Evolutionary conservation across 2,329 filamentous ascomycete species (phyloP), one percentile per base, ranked within the genome.

Genomic region (Laburnicola sp.): DNA sequence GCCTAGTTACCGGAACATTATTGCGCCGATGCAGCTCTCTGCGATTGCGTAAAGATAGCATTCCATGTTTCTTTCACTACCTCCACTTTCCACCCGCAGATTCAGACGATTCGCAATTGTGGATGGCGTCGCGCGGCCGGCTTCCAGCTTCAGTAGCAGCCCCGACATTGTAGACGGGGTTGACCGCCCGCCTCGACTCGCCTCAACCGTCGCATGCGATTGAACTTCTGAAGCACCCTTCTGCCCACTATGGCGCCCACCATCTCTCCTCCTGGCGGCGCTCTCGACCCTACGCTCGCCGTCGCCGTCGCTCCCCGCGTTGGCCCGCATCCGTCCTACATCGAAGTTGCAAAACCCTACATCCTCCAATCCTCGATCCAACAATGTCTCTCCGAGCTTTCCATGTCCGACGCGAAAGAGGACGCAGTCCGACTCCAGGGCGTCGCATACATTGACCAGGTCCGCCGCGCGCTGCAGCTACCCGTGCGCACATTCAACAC

Each of bases 401-500:
- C 85, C 34, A 84, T 87, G 64, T 88, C 89, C 65, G 85, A 89
- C 45, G 84, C 88, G 32, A 86, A 88, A 50, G 92, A 97, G 71
- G 89, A 93, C 65, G 84, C 77, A 54, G 85, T 90, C 58, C 86
- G 93, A 45, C 76, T 97, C 38, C 90, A 94, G 65, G 94, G 93
- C 16, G 87, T 97, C 7, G 84, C 90, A 52, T 88, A 93, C 80
- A 93, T 99, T 56, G 90, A 97, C 66, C 88, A 86, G 54, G 88
- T 96, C 36, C 83, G 93, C 41, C 85, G 86, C 63, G 83, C 84
- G 22, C 78, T 99, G 44, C 87, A 89, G 61, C 76, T 99, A 39
- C 94, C 94, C 1, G 86, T 97, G 23, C 87, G 89, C 53, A 97
- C 94, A 0, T 97, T 91, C 73, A 89, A 93, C 62, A 96, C 93